Evolutionary conservation across 208 protist species (phyloP).

Genomic region (Porcisia hertigi): DNA sequence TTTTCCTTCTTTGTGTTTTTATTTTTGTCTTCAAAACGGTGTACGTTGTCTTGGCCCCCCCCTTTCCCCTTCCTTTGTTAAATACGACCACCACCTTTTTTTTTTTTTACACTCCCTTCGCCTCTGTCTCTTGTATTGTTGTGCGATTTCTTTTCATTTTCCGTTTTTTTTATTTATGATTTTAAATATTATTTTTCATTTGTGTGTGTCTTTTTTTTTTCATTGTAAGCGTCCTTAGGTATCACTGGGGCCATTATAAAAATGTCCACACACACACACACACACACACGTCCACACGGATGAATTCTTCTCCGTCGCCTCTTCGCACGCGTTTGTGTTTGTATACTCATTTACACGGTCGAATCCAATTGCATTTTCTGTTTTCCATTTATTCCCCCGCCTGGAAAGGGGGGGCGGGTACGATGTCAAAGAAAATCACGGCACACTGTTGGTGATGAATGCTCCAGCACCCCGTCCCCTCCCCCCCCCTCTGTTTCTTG

Average conservation of each 20-base stretch:
- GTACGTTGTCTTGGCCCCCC: background rate
- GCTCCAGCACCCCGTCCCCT: background rate
- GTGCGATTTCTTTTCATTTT: slow-evolving; percentile 10
- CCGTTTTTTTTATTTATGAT: background rate
- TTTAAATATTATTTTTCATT: slow-evolving; percentile 12
- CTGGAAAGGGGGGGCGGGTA: no score
- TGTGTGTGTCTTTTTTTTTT: background rate
- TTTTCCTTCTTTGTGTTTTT: background rate
- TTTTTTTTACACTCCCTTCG: background rate
- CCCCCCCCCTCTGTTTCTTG: background rate
- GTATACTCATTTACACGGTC: background rate
- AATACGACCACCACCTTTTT: no score
- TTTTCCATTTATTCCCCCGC: background rate
- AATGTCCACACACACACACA: background rate
- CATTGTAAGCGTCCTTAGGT: background rate
- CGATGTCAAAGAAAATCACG: no score
- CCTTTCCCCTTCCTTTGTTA: background rate
- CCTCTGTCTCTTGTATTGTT: slow-evolving; percentile 1
- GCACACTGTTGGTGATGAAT: background rate
- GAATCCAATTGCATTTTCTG: background rate
- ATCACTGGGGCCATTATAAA: background rate
- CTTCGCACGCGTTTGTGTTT: background rate
- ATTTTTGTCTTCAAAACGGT: background rate
- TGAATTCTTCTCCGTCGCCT: background rate
- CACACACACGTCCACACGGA: slow-evolving; percentile 2